Conservation (phyloP, 2,329 filamentous ascomycete genomes). For the Stachybotrys elegans region DNA sequence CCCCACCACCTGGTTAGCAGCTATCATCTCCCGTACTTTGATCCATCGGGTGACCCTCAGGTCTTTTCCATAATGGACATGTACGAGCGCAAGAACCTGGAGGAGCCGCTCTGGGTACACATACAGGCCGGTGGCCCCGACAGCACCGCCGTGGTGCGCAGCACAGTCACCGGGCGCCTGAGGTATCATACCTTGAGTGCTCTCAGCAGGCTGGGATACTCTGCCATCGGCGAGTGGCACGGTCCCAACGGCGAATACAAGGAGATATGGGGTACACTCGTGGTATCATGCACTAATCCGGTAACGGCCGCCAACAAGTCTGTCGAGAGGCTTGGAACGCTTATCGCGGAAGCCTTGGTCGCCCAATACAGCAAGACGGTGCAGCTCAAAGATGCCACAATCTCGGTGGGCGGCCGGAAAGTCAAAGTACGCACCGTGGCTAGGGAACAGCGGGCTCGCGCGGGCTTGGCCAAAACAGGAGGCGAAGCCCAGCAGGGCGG, state of each 20-base stretch:
- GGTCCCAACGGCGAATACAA: not conserved
- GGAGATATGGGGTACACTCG: conserved; percentile 19
- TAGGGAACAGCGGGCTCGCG: no score
- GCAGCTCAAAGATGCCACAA: not conserved
- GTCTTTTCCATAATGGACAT: conserved; percentile 15
- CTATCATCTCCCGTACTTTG: conserved; percentile 26
- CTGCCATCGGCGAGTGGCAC: conserved; percentile 4
- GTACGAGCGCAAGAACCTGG: conserved; percentile 18
- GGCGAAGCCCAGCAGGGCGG: no score
- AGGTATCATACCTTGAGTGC: conserved; percentile 19
- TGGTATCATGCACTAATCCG: conserved; percentile 15
- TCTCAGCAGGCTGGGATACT: conserved; percentile 20
- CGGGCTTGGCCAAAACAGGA: no score
- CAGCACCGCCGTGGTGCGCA: conserved; percentile 18
- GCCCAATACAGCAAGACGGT: conserved; percentile 4
- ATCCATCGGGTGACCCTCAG: conserved; percentile 26
- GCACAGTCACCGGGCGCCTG: conserved; percentile 17
- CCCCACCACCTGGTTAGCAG: conserved; percentile 25
- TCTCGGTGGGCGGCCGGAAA: no score
- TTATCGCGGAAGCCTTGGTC: conserved; percentile 12
- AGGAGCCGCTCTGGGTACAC: conserved; percentile 28
- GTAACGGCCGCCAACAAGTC: conserved; percentile 10
- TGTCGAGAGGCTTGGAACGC: conserved; percentile 14
- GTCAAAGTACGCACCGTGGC: no score
- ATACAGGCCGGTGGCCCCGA: conserved; percentile 9